Evolutionary conservation across 768 basidiomycete species (phyloP).

Genomic region (Agaricus bisporus): DNA sequence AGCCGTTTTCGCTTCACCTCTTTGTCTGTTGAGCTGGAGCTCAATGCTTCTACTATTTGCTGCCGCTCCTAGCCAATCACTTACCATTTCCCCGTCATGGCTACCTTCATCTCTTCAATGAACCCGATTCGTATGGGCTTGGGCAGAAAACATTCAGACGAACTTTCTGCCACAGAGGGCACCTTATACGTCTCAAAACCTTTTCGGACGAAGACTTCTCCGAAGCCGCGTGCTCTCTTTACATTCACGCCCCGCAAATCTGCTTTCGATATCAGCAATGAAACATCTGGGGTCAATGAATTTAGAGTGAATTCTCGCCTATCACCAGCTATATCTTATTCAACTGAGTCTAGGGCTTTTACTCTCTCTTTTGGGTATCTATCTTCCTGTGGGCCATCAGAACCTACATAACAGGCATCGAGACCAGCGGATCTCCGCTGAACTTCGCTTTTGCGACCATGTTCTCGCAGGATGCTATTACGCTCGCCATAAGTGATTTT

Average conservation of each 20-base stretch:
- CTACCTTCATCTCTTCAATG: conserved; percentile 11
- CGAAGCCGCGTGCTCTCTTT: conserved; percentile 76
- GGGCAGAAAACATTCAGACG: conserved; percentile 27
- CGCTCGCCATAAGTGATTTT: conserved; percentile 78
- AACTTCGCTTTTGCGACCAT: conserved; percentile 77
- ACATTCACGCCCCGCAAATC: conserved; percentile 86
- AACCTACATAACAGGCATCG: conserved; percentile 72
- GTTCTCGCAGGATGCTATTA: conserved; percentile 81
- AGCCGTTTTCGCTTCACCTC: too few relatives aligned
- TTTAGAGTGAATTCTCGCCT: conserved; percentile 55
- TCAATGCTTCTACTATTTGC: too few relatives aligned
- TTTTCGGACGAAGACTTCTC: conserved; percentile 65
- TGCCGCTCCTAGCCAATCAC: neutral
- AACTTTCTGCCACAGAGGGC: conserved; percentile 51
- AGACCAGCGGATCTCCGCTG: conserved; percentile 72
- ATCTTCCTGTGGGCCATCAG: conserved; percentile 77
- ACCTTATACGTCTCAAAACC: conserved; percentile 73
- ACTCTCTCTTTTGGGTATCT: conserved; percentile 89
- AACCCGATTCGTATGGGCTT: conserved; percentile 12
- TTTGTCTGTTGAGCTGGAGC: too few relatives aligned
- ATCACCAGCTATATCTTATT: neutral
- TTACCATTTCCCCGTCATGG: neutral
- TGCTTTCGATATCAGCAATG: conserved; percentile 78
- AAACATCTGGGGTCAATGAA: conserved; percentile 68
- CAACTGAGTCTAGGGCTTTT: conserved; percentile 68